Evolutionary conservation across 2,329 filamentous ascomycete genomes (phyloP).

Genomic region (Coleophoma cylindrospora): DNA sequence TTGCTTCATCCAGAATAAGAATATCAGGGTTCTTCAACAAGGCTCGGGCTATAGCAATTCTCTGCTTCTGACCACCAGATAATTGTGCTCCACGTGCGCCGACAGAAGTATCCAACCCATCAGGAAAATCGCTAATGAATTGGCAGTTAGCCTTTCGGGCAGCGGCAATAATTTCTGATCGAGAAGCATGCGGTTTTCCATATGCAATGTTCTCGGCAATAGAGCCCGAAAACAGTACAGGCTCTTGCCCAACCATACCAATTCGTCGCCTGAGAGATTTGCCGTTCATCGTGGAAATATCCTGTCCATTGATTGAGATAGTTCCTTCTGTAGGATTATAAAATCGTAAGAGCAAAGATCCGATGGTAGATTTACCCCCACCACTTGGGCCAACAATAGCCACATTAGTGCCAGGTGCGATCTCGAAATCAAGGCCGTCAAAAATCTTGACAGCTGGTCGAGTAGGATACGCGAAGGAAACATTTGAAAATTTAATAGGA

Average conservation of each 20-base stretch:
- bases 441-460: conserved; percentile 90
- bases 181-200: conserved; percentile 72
- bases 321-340: conserved; percentile 75
- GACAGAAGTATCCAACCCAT: conserved; percentile 90
- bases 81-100: conserved; percentile 90
- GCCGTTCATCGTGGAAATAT: conserved; percentile 82
- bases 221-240: conserved; percentile 82
- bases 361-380: conserved; percentile 94
- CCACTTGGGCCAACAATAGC: conserved; percentile 95
- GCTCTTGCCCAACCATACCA: conserved; percentile 92
- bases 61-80: conserved; percentile 94
- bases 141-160: conserved; percentile 91
- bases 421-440: conserved; percentile 81
- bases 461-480: conserved; percentile 89
- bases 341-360: conserved; percentile 84
- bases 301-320: conserved; percentile 79
- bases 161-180: conserved; percentile 77
- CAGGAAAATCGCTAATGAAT: conserved; percentile 95
- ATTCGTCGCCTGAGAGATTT: conserved; percentile 91
- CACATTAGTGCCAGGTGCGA: conserved; percentile 89
- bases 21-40: conserved; percentile 96
- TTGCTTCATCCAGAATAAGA: conserved; percentile 92
- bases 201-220: conserved; percentile 91
- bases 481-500: conserved; percentile 79
- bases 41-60: conserved; percentile 93